Base-by-base conservation (phyloP, 2,329 filamentous ascomycete genomes). In the Hypoxylon sp. region DNA sequence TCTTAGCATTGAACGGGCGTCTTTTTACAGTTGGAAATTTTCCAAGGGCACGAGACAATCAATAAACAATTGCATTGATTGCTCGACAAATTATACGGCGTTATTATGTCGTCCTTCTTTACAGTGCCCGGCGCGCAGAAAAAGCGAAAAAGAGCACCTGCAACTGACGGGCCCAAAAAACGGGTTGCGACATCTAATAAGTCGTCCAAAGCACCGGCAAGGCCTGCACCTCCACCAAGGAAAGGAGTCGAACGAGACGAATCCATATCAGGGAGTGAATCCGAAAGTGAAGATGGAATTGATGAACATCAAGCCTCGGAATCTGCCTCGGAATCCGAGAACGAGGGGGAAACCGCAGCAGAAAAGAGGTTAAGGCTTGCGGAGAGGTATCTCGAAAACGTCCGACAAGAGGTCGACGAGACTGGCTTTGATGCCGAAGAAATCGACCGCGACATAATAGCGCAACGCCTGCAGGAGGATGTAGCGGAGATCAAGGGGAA, bases 391-490 rank as follows among this genome's bases (percentile, higher is more conserved):
- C 87, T 99, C 60, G 92, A 97, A 60, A 97, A 97, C 78, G 90
- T 98, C 69, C 90, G 92, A 75, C 88, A 92, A 75, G 92, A 97
- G 73, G 90, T 94, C 26, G 80, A 85, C 74, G 92, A 94, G 71
- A 87, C 87, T 59, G 96, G 94, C 42, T 99, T 98, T 77, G 94
- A 99, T 81, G 96, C 96, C 6, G 94, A 91, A 74, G 93, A 98
- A 59, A 92, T 99, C 65, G 96, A 98, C 81, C 87, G 92, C 66
- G 96, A 99, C 78, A 83, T 98, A 74, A 94, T 99, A 75, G 94
- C 95, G 46, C 93, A 97, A 80, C 86, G 94, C 74, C 84, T 99
- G 74, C 90, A 95, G 80, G 94, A 98, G 81, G 96, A 98, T 78
- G 93, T 96, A 47, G 91, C 96, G 58, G 96, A 98, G 82, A 89